Conservation (phyloP, 108 stramenopile genomes). For the Skeletonema potamos region DNA sequence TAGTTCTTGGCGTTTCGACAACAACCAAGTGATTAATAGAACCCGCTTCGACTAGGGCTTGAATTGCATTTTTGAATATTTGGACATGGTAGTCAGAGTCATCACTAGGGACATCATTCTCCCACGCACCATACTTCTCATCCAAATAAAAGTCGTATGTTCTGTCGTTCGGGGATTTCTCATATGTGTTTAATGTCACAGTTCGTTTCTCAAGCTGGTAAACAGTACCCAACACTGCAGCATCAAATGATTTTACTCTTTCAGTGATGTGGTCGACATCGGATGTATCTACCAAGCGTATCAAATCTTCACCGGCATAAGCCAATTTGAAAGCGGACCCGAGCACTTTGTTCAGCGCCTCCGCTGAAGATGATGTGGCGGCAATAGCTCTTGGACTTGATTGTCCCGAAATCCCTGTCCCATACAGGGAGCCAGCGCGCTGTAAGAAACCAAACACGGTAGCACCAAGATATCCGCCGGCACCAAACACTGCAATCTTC, state of each 20-base stretch:
- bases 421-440: slow-evolving; percentile 71
- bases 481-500: slow-evolving; percentile 75
- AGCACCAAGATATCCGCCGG: slow-evolving; percentile 75
- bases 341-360: slow-evolving; percentile 59
- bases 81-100: slow-evolving; percentile 34
- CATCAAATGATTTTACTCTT: slow-evolving; percentile 60
- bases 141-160: slow-evolving; percentile 80
- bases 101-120: slow-evolving; percentile 20
- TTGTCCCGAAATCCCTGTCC: slow-evolving; percentile 66
- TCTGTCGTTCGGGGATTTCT: slow-evolving; percentile 74
- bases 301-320: slow-evolving; percentile 67
- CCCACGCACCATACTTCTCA: slow-evolving; percentile 37
- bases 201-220: slow-evolving; percentile 58
- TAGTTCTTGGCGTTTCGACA: slow-evolving; percentile 56
- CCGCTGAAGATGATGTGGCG: slow-evolving; percentile 44
- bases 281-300: slow-evolving; percentile 61
- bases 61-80: slow-evolving; percentile 50
- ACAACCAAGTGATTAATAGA: slow-evolving; percentile 60
- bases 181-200: slow-evolving; percentile 66
- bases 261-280: slow-evolving; percentile 48
- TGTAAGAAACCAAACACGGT: slow-evolving; percentile 76
- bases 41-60: slow-evolving; percentile 55
- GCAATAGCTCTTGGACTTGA: slow-evolving; percentile 55
- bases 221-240: slow-evolving; percentile 57
- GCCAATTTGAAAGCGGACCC: slow-evolving; percentile 66